Conservation (phyloP, 1,139 yeast species). For the Suhomyces bribrorum region DNA sequence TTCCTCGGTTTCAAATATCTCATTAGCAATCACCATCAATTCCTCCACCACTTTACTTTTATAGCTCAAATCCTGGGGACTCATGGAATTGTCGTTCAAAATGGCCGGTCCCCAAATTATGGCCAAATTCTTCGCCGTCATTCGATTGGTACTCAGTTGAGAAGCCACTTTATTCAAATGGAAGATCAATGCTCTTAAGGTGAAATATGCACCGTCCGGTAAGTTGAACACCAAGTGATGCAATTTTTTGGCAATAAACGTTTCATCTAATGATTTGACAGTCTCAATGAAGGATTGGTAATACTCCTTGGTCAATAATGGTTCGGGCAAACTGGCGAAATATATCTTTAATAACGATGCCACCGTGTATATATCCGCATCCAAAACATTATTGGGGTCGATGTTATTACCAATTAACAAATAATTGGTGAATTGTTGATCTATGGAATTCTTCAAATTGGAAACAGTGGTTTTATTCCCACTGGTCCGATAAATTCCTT, state of each 20-base stretch:
- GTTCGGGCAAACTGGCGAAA: constrained; percentile 70
- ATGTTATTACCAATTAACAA: constrained; percentile 45
- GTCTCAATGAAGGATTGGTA: constrained; percentile 68
- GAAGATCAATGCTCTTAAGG: constrained; percentile 78
- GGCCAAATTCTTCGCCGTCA: constrained; percentile 78
- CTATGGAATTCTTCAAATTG: constrained; percentile 70
- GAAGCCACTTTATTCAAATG: constrained; percentile 78
- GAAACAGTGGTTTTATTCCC: constrained; percentile 78
- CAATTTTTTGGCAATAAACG: constrained; percentile 67
- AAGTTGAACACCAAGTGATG: constrained; percentile 86
- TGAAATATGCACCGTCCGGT: constrained; percentile 95
- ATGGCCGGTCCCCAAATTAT: constrained; percentile 95
- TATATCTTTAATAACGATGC: constrained; percentile 72
- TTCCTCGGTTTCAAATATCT: constrained; percentile 77
- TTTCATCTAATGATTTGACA: constrained; percentile 55
- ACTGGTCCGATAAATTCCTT: constrained; percentile 85
- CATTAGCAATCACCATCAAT: constrained; percentile 78
- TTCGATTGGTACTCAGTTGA: constrained; percentile 65
- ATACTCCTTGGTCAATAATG: constrained; percentile 60
- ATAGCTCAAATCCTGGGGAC: constrained; percentile 75
- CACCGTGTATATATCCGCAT: constrained; percentile 72
- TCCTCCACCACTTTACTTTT: constrained; percentile 86
- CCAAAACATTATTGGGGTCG: constrained; percentile 49
- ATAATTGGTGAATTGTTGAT: constrained; percentile 71
- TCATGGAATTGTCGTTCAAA: constrained; percentile 61